Percentiles rank a stretch among this genome's conserved stretches.
Evolutionary conservation across 129 eudicot species (phyloP).

Genomic region (Pulicaria dysenterica): DNA sequence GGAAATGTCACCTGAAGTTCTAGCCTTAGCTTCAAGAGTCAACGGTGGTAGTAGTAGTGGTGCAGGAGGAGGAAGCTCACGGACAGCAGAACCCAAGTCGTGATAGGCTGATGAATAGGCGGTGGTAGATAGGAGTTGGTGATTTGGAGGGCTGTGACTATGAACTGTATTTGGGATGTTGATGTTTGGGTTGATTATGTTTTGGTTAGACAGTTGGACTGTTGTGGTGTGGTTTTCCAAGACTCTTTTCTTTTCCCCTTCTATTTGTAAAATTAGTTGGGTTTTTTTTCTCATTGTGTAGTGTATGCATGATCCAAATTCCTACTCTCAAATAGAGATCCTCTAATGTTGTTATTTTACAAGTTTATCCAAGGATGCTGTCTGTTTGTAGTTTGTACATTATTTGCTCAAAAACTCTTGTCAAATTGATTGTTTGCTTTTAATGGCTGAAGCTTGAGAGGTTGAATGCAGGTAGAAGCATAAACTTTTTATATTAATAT

Average conservation of each 20-base stretch:
- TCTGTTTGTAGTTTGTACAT: conserved; percentile 32
- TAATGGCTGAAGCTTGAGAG: too few species aligned
- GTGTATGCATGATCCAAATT: conserved; percentile 29
- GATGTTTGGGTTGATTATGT: conserved; percentile 27
- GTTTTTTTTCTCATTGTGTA: conserved; percentile 7
- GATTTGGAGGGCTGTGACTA: neutral
- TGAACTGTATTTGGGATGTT: neutral
- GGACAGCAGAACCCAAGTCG: conserved; percentile 50
- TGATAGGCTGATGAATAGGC: conserved; percentile 26
- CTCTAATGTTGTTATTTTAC: conserved; percentile 16
- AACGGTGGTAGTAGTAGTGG: conserved; percentile 65
- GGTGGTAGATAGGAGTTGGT: conserved; percentile 30
- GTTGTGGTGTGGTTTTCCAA: conserved; percentile 37
- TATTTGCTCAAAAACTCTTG: conserved; percentile 2
- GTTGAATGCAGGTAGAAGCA: too few species aligned
- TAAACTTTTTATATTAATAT: too few species aligned
- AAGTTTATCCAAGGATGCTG: conserved; percentile 25
- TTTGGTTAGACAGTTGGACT: conserved; percentile 10
- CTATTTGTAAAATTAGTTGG: conserved; percentile 35
- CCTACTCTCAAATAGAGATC: conserved; percentile 14
- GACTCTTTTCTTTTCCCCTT: conserved; percentile 1
- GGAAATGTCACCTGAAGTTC: conserved; percentile 98
- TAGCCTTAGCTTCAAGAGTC: conserved; percentile 83
- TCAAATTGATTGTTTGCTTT: neutral
- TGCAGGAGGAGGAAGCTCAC: conserved; percentile 37